Evolutionary conservation across 2,329 filamentous ascomycete species (phyloP).

Genomic region (Ilyonectria robusta): DNA sequence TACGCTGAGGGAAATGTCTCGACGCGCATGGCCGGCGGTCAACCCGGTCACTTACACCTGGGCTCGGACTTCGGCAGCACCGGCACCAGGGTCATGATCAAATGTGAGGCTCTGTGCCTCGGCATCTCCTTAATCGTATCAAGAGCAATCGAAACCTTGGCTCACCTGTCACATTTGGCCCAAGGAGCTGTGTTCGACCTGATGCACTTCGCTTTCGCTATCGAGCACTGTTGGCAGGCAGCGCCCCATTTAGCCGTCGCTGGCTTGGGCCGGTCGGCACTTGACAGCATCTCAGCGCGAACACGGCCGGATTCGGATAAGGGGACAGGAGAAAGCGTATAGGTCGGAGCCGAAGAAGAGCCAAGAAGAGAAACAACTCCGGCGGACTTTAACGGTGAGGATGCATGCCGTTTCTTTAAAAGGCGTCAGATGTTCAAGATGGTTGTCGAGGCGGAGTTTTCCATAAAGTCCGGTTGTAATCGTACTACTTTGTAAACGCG

Average conservation of each 20-base stretch:
- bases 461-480: constrained; percentile 33
- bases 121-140: background rate
- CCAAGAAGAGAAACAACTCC: constrained; percentile 39
- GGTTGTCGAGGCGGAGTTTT: constrained; percentile 33
- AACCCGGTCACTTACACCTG: constrained; percentile 29
- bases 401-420: constrained; percentile 16
- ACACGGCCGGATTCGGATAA: constrained; percentile 19
- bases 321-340: constrained; percentile 16
- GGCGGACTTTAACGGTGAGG: constrained; percentile 42
- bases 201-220: constrained; percentile 66
- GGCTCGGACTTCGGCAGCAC: constrained; percentile 19
- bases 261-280: constrained; percentile 47
- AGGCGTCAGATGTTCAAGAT: constrained; percentile 10
- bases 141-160: background rate
- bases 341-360: constrained; percentile 27
- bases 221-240: constrained; percentile 63
- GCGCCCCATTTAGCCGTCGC: constrained; percentile 64
- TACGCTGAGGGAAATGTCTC: constrained; percentile 18
- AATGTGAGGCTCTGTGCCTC: background rate
- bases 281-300: constrained; percentile 32
- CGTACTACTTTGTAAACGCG: background rate
- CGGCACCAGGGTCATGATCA: constrained; percentile 21
- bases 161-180: constrained; percentile 63
- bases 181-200: constrained; percentile 55
- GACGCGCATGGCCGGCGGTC: constrained; percentile 28